Percentiles rank a stretch among this genome's conserved stretches.
Conservation (phyloP, 306 rosid species). For the Arachis stenosperma region DNA sequence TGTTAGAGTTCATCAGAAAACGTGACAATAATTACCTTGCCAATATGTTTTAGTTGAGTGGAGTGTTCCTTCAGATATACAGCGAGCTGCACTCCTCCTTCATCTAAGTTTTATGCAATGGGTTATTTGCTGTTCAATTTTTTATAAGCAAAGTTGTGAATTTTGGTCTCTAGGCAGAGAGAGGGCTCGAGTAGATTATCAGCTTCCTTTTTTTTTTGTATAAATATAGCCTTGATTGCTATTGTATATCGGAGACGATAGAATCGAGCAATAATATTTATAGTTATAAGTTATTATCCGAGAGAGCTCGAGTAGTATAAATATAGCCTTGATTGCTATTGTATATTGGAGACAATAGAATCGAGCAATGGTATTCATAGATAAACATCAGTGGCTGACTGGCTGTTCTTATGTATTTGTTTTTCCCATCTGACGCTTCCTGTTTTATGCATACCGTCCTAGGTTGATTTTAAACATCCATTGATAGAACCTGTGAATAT, state of each 20-base stretch:
- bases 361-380: background rate
- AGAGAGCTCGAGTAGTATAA: slow-evolving; percentile 18
- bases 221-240: slow-evolving; percentile 15
- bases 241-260: slow-evolving; percentile 26
- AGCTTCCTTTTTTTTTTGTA: slow-evolving; percentile 25
- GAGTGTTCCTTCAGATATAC: slow-evolving; percentile 19
- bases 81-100: background rate
- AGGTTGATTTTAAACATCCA: background rate
- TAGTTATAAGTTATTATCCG: no score
- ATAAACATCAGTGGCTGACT: no score
- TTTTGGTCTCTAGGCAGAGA: slow-evolving; percentile 18
- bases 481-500: background rate
- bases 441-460: background rate
- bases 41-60: slow-evolving; percentile 49
- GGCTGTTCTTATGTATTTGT: background rate
- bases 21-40: slow-evolving; percentile 52
- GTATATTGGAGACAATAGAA: slow-evolving; percentile 24
- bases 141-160: slow-evolving; percentile 30
- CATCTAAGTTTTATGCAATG: no score
- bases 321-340: slow-evolving; percentile 17
- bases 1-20: slow-evolving; percentile 73
- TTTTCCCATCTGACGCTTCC: background rate
- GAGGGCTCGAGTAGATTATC: background rate
- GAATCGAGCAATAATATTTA: background rate
- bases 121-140: slow-evolving; percentile 2